phyloP scores from a whole-genome alignment of 192 early-diverging fungal genomes.

The Phycomyces nitens region DNA sequence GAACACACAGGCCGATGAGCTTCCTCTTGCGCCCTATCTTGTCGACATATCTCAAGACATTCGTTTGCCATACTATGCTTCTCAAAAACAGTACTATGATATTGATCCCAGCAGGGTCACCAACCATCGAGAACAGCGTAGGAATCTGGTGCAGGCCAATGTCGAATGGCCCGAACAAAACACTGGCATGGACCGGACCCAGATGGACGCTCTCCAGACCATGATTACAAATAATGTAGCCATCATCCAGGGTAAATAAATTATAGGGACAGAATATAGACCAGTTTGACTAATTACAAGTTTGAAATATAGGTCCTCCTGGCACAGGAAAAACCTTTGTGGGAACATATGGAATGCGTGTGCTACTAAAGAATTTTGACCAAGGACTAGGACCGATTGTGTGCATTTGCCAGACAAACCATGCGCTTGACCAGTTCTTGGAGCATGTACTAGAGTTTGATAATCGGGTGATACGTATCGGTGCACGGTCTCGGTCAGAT shows the following conservation, averaged over 20 bases:
- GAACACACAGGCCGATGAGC: constrained; percentile 26
- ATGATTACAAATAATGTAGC: constrained; percentile 44
- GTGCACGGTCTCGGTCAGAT: constrained; percentile 45
- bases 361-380: constrained; percentile 41
- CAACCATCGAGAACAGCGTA: not conserved
- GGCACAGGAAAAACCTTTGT: constrained; percentile 61
- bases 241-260: constrained; percentile 42
- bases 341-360: constrained; percentile 42
- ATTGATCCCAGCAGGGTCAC: constrained; percentile 6
- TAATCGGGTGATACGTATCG: constrained; percentile 43
- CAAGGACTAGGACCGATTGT: constrained; percentile 39
- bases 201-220: constrained; percentile 43
- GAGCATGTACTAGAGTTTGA: constrained; percentile 44
- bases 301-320: constrained; percentile 49
- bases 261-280: constrained; percentile 3
- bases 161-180: constrained; percentile 17
- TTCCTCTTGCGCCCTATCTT: constrained; percentile 45
- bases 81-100: constrained; percentile 20
- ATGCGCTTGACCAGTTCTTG: constrained; percentile 40
- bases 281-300: too few relatives aligned
- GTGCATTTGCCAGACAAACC: constrained; percentile 57
- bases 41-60: constrained; percentile 35
- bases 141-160: constrained; percentile 14
- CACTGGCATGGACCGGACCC: constrained; percentile 34
- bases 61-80: constrained; percentile 37